Conservation (phyloP, 2,329 filamentous ascomycete genomes). For the Cadophora sp. region DNA sequence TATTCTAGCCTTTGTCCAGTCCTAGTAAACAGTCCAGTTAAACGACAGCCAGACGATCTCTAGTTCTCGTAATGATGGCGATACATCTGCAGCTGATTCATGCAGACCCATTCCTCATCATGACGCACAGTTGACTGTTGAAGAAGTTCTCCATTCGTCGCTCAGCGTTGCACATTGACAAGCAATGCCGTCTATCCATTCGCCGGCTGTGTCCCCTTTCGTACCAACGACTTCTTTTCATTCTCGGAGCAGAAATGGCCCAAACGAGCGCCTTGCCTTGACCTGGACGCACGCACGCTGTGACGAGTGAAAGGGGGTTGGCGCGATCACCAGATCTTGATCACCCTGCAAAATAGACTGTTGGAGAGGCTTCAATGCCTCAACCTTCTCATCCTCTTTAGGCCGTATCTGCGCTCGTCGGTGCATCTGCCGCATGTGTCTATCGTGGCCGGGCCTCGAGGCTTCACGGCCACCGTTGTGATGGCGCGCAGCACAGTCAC, state of each 20-base stretch:
- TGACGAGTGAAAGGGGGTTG: conserved; percentile 15
- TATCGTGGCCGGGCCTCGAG: background rate
- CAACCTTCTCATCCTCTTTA: background rate
- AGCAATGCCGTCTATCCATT: conserved; percentile 4
- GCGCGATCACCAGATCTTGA: conserved; percentile 20
- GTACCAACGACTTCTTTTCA: background rate
- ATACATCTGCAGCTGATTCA: background rate
- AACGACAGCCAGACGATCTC: background rate
- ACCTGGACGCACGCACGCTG: background rate
- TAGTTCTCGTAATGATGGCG: conserved; percentile 7
- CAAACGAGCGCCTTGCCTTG: conserved; percentile 15
- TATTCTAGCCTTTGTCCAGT: background rate
- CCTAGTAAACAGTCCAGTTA: background rate
- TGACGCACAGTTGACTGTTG: background rate
- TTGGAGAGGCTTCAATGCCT: background rate
- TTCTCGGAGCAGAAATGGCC: conserved; percentile 15
- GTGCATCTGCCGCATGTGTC: background rate
- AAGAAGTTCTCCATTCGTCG: background rate
- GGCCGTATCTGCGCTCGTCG: background rate
- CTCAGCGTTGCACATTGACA: conserved; percentile 2
- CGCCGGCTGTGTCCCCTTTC: background rate
- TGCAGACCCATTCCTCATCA: background rate
- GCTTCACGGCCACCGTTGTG: background rate
- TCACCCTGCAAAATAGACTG: background rate
- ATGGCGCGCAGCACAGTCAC: conserved; percentile 8